phyloP scores from a whole-genome alignment of 1,139 yeast species.

The Pneumocystis murina region DNA sequence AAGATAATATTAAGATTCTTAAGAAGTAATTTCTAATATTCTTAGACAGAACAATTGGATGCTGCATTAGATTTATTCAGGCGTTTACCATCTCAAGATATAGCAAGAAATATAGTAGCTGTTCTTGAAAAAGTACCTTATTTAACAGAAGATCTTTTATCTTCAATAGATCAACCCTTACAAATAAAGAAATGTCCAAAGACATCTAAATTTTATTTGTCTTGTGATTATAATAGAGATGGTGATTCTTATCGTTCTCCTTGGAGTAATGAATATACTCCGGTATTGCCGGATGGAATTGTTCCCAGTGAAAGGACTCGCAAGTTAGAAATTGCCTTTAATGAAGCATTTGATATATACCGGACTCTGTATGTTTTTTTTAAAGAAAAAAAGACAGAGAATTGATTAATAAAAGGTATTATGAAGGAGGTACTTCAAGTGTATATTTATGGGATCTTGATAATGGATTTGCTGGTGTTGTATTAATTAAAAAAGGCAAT shows the following conservation, averaged over 20 bases:
- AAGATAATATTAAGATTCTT: background rate
- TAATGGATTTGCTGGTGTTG: conserved; percentile 77
- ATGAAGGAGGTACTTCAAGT: conserved; percentile 82
- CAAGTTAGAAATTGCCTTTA: conserved; percentile 63
- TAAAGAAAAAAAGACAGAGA: background rate
- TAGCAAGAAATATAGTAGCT: conserved; percentile 45
- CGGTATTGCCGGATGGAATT: conserved; percentile 50
- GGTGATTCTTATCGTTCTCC: conserved; percentile 89
- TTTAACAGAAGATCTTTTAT: conserved; percentile 70
- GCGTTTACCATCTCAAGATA: conserved; percentile 65
- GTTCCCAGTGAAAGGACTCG: conserved; percentile 56
- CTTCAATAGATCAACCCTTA: conserved; percentile 81
- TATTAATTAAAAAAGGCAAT: conserved; percentile 58
- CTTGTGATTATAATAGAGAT: conserved; percentile 91
- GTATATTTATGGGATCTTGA: conserved; percentile 82
- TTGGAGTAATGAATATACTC: conserved; percentile 71
- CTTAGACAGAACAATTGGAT: conserved; percentile 51
- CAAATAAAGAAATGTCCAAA: conserved; percentile 40
- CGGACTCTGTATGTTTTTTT: conserved; percentile 42
- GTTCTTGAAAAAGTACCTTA: conserved; percentile 68
- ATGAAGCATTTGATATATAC: conserved; percentile 83
- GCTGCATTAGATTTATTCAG: conserved; percentile 79
- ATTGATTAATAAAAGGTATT: conserved; percentile 32
- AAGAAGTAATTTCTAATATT: background rate
- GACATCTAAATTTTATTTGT: conserved; percentile 53